Evolutionary conservation across 176 grass and related monocot species (phyloP), one percentile per base, ranked within the genome.

Genomic region (Carex littledalei): DNA sequence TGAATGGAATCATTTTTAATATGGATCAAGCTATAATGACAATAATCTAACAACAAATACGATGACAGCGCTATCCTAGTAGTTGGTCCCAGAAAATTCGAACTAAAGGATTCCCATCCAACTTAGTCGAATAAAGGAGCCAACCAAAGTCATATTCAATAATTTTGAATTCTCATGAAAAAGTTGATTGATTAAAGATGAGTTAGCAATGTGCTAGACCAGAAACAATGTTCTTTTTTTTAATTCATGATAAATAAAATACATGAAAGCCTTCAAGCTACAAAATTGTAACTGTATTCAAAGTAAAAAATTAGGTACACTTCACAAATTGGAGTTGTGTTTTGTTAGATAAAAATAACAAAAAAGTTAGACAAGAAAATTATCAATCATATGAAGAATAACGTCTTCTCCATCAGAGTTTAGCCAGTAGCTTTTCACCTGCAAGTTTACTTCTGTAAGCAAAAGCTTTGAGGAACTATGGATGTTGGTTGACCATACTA

Each of bases 401-500:
- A 98, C 95, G 61, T 98, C 95, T 75, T 63, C 89, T 55, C 95
- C 95, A 22, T 98, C 95, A 15, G 95, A 98, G 79, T 98, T 98
- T 49, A 98, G 90, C 95, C 95, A 94, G 80, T 94, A 98, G 88
- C 92, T 98, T 83, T 98, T 98, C 50, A 98, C 92, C 95, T 98
- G 90, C 5, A 73, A 63, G 62, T 85, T 70, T 69, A 2, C 55
- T 26, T 34, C 6, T 80, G 80, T 55, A 73, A 79, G 66, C 12
- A 7, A 26, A 22, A 63, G 8, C 60, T 63, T 39, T 4, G 3
- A 29, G 34, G 14, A 69, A 8, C 3, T 18, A 41, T 31, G 11
- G 10, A 29, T 13, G 3, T 65, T 65, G 47, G 9, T 65, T 13
- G 24, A 11, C 10, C 63, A 65, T 69, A 69, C 17, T 32, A 17